Conservation (phyloP, 2,329 filamentous ascomycete genomes). For the Phialophora tarda region DNA sequence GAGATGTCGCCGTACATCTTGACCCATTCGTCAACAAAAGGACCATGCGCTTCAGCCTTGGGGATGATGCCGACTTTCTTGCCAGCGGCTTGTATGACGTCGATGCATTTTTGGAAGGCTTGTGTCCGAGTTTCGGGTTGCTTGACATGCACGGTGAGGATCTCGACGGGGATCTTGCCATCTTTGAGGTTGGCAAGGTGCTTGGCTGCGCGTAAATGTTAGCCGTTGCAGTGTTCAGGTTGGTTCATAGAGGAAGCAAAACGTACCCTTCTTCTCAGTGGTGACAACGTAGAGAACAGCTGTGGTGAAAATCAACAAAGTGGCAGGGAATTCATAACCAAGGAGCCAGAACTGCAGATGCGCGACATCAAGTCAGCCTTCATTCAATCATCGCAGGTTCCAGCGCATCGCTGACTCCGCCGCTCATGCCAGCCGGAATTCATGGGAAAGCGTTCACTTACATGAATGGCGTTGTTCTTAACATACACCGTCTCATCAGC, state of each 20-base stretch:
- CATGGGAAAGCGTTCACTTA: conserved; percentile 55
- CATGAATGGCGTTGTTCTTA: conserved; percentile 96
- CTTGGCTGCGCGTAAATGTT: conserved; percentile 66
- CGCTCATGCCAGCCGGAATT: background rate
- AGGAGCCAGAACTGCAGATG: conserved; percentile 86
- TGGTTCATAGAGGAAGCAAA: background rate
- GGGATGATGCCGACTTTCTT: conserved; percentile 87
- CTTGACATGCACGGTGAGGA: conserved; percentile 82
- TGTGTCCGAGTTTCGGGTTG: conserved; percentile 90
- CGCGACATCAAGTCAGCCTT: conserved; percentile 7
- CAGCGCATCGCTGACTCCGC: background rate
- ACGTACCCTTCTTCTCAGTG: conserved; percentile 90
- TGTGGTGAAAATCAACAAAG: conserved; percentile 86
- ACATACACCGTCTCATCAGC: conserved; percentile 82
- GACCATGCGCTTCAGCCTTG: conserved; percentile 83
- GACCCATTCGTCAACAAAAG: conserved; percentile 97
- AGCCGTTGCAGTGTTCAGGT: conserved; percentile 45
- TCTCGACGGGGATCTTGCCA: conserved; percentile 89
- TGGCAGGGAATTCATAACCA: conserved; percentile 97
- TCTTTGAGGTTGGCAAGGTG: conserved; percentile 91
- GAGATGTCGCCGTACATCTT: conserved; percentile 75
- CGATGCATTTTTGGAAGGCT: conserved; percentile 81
- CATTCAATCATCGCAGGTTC: background rate
- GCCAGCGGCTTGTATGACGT: conserved; percentile 84
- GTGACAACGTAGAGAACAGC: conserved; percentile 92